Base-by-base conservation (phyloP, 345 rosid species). In the Capsella bursapastoris region DNA sequence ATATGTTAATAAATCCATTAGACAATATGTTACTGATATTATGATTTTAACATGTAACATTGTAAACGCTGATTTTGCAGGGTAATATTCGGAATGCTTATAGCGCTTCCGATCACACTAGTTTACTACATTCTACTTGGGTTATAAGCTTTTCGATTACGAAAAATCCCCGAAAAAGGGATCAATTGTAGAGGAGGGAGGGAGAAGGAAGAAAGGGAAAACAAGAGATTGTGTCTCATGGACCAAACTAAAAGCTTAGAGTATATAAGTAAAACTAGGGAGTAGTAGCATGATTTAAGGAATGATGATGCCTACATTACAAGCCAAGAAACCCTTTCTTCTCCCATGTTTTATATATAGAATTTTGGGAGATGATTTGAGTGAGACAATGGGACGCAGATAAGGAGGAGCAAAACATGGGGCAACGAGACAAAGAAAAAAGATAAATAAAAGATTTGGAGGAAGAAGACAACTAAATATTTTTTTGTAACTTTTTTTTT, bases 1-100 rank as follows among this genome's bases (percentile, higher is more conserved):
- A 8, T 27, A 16, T 67, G 13, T 35, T 78, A 14, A 3, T 8
- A 31, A 22, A 40, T 34, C 37, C 2, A 67, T n/a, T 41, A 43
- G 9, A 60, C 4, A 22, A 16, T 8, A 13, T 3, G 6, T 16
- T 37, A 10, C n/a, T 48, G 43, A 14, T 59, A 29, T n/a, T 52
- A 4, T 52, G 1, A 4, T 53, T 62, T 0, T 22, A 35, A 8
- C 53, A 68, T 58, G 49, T 37, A 35, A 49, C 59, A 66, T 68
- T 56, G 37, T 22, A 56, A n/a, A 68, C 5, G 22, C 12, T 56
- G n/a, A 65, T 18, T 71, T 40, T 79, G 80, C 85, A 94, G 99
- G 72, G 99, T 94, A 7, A 94, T 94, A 72, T 94, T 94, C 18
- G 99, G 99, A 69, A 92, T 94, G 99, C 82, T 90, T 69, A 85